A percentile compares a stretch with the other conserved stretches of the same genome.
Conservation (phyloP, 2,329 filamentous ascomycete genomes). For the Exophiala sp. region DNA sequence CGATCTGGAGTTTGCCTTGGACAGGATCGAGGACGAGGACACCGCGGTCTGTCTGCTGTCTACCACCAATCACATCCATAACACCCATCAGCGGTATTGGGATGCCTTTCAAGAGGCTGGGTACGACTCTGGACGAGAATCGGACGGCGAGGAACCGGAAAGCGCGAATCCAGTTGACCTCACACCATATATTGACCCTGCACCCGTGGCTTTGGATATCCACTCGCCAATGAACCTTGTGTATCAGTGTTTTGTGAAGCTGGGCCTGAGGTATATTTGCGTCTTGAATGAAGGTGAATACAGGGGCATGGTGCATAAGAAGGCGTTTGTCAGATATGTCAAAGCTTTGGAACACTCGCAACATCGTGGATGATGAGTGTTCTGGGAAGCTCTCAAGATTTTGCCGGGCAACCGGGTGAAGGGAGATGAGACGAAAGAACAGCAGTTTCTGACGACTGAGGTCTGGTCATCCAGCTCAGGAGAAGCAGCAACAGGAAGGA, state of each 20-base stretch:
- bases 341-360: constrained; percentile 64
- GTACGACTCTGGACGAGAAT: constrained; percentile 51
- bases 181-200: constrained; percentile 83
- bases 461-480: too few species aligned
- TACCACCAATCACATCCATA: constrained; percentile 48
- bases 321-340: constrained; percentile 91
- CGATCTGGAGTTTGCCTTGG: constrained; percentile 86
- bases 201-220: constrained; percentile 82
- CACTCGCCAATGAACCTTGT: constrained; percentile 88
- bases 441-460: too few species aligned
- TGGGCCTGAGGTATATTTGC: constrained; percentile 88
- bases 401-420: not conserved
- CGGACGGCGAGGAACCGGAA: constrained; percentile 54
- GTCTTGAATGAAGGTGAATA: constrained; percentile 78
- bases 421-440: too few species aligned
- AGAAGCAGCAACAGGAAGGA: too few species aligned
- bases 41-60: constrained; percentile 74
- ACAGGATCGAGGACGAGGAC: constrained; percentile 66
- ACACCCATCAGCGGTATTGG: constrained; percentile 25
- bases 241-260: constrained; percentile 92
- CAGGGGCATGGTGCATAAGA: constrained; percentile 92
- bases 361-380: constrained; percentile 1
- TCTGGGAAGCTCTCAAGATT: too few species aligned
- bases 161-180: constrained; percentile 69
- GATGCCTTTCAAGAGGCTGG: constrained; percentile 19